A percentile compares a stretch with the other conserved stretches of the same genome.
Conservation (phyloP, 345 rosid genomes). For the Alliaria petiolata region DNA sequence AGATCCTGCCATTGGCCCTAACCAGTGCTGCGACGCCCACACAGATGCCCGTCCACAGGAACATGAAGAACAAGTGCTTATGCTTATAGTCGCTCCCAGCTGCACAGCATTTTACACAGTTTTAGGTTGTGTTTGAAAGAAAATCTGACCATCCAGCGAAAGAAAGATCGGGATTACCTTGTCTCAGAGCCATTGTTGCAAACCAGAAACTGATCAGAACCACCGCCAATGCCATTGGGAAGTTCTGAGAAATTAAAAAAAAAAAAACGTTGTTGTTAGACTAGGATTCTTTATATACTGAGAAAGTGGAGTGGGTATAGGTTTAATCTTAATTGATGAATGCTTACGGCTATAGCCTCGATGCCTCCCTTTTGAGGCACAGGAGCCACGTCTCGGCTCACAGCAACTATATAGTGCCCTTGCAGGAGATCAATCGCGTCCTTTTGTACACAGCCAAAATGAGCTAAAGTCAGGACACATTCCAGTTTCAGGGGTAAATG, state of each 20-base stretch:
- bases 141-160: not conserved
- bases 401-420: constrained; percentile 81
- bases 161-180: constrained; percentile 39
- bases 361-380: constrained; percentile 62
- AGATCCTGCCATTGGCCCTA: constrained; percentile 80
- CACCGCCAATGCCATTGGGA: constrained; percentile 69
- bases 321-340: not conserved
- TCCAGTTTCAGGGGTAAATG: not conserved
- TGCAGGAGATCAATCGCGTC: constrained; percentile 88
- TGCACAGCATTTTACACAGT: constrained; percentile 36
- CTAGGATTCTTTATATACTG: not conserved
- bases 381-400: constrained; percentile 63
- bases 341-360: constrained; percentile 82
- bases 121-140: constrained; percentile 6
- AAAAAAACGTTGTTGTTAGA: constrained; percentile 13
- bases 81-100: constrained; percentile 56
- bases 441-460: constrained; percentile 31
- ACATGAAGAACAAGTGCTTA: constrained; percentile 60
- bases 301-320: not conserved
- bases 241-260: constrained; percentile 51
- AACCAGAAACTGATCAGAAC: constrained; percentile 63
- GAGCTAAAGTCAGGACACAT: not conserved
- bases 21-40: constrained; percentile 59
- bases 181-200: constrained; percentile 60
- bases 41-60: constrained; percentile 71